These are phyloP conservation scores for Mortierella sp. DNA, from an alignment of 371 early-diverging fungal genomes.

Conservation along the genomic window DNA sequence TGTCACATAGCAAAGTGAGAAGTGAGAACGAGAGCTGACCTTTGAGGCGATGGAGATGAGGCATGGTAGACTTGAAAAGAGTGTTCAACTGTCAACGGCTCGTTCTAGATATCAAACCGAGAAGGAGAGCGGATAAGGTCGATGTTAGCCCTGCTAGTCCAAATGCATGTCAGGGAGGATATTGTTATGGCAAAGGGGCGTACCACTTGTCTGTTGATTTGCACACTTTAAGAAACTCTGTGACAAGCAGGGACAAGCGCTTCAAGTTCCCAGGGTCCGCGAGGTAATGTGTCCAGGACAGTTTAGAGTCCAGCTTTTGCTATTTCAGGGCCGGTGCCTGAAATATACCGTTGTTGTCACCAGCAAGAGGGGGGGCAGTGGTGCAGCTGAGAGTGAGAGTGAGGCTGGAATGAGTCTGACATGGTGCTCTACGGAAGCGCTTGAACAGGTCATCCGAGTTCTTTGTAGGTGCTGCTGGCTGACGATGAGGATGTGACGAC, in stretches of 20 bases:
- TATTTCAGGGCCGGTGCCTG: slow-evolving; percentile 38
- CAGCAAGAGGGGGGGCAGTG: too few relatives aligned
- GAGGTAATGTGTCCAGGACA: slow-evolving; percentile 41
- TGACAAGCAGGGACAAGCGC: slow-evolving; percentile 28
- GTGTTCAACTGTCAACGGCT: slow-evolving; percentile 29
- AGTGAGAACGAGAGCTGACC: slow-evolving; percentile 33
- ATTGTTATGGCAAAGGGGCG: too few relatives aligned
- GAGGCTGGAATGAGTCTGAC: neutral
- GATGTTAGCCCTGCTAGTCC: neutral
- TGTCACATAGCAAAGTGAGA: too few relatives aligned
- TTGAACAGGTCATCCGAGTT: slow-evolving; percentile 32
- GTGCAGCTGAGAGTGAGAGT: neutral
- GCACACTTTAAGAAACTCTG: slow-evolving; percentile 49
- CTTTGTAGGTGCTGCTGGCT: slow-evolving; percentile 16
- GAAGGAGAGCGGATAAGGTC: neutral
- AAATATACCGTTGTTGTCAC: slow-evolving; percentile 47
- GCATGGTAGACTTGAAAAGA: slow-evolving; percentile 32
- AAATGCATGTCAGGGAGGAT: neutral
- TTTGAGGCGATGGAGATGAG: slow-evolving; percentile 33
- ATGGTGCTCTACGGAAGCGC: neutral
- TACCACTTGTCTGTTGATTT: slow-evolving; percentile 43
- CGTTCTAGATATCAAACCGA: slow-evolving; percentile 33
- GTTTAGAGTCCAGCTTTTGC: slow-evolving; percentile 20
- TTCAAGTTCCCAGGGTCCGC: slow-evolving; percentile 39
- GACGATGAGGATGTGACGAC: too few relatives aligned